phyloP scores from a whole-genome alignment of 1,139 yeast genomes.

The Diutina siamensis region DNA sequence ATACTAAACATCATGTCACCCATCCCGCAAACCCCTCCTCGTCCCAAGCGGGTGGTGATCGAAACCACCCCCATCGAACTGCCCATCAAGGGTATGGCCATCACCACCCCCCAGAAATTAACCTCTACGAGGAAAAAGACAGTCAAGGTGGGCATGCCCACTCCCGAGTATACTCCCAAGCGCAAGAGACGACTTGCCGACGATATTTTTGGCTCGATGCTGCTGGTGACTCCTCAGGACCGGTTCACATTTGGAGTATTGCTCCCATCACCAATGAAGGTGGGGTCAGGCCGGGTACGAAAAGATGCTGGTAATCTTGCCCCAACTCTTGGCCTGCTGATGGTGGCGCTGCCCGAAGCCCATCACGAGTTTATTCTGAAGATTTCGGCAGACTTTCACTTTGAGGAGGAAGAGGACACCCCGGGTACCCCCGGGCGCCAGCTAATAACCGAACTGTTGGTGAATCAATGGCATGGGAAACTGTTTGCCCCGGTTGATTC shows the following conservation, averaged over 20 bases:
- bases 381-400: constrained; percentile 1
- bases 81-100: background rate
- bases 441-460: background rate
- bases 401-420: background rate
- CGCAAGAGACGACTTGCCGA: constrained; percentile 1
- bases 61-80: constrained; percentile 5
- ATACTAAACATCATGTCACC: background rate
- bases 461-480: constrained; percentile 4
- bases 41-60: constrained; percentile 1
- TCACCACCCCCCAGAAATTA: background rate
- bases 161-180: constrained; percentile 4
- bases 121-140: background rate
- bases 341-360: constrained; percentile 4
- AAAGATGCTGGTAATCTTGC: constrained; percentile 5
- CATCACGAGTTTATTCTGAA: background rate
- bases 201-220: background rate
- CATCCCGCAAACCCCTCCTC: constrained; percentile 1
- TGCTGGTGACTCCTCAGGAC: background rate
- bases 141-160: background rate
- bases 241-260: constrained; percentile 1
- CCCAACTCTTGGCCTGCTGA: background rate
- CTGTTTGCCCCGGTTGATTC: background rate
- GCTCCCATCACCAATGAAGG: constrained; percentile 1
- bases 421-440: background rate
- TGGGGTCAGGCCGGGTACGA: background rate